Evolutionary conservation across 306 rosid species (phyloP).

Genomic region (cucumber (Cucumis sativus)): Cucumber_9930_V3 NC_026659.2:19933001-19933500

Average conservation of each 20-base stretch:
- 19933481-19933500: neutral
- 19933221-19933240: conserved; percentile 47
- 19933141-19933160: conserved; percentile 49
- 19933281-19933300: conserved; percentile 49
- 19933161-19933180: conserved; percentile 68
- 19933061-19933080: conserved; percentile 68
- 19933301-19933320: conserved; percentile 44
- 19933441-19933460: neutral
- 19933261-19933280: conserved; percentile 61
- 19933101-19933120: conserved; percentile 55
- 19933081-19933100: conserved; percentile 51
- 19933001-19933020: conserved; percentile 39
- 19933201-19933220: conserved; percentile 51
- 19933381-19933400: conserved; percentile 14
- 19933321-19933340: conserved; percentile 39
- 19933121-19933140: conserved; percentile 68
- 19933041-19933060: conserved; percentile 56
- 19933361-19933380: neutral
- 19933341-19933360: conserved; percentile 35
- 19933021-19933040: conserved; percentile 27
- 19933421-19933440: neutral
- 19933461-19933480: neutral
- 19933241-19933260: conserved; percentile 61
- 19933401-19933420: neutral
- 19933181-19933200: conserved; percentile 61